phyloP scores from a whole-genome alignment of 768 basidiomycete species.

The Roridomyces roridus region DNA sequence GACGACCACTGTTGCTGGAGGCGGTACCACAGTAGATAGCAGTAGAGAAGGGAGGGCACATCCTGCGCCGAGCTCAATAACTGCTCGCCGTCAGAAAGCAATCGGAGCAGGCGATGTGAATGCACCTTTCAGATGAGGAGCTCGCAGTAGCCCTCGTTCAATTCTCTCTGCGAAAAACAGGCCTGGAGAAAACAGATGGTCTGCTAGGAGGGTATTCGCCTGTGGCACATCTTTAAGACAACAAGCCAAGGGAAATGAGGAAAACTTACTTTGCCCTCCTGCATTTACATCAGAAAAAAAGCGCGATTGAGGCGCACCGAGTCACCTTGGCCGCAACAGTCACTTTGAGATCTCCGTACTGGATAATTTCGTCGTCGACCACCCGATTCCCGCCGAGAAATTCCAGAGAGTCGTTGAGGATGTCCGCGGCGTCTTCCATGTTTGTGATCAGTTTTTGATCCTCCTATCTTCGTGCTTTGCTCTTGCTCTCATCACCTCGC shows the following conservation, averaged over 20 bases:
- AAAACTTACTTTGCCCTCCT: conserved; percentile 65
- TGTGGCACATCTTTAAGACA: conserved; percentile 28
- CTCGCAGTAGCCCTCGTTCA: conserved; percentile 57
- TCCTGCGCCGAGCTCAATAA: conserved; percentile 77
- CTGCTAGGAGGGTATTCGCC: conserved; percentile 76
- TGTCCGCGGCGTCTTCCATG: conserved; percentile 49
- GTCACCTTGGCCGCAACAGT: conserved; percentile 66
- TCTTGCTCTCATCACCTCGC: too few relatives aligned
- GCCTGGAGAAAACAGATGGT: conserved; percentile 75
- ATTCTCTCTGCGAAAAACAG: conserved; percentile 71
- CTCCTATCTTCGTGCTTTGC: too few relatives aligned
- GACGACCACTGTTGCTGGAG: conserved; percentile 60
- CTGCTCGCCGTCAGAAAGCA: conserved; percentile 35
- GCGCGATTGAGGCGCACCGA: background rate
- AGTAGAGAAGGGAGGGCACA: conserved; percentile 72
- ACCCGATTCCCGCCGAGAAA: conserved; percentile 55
- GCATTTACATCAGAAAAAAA: conserved; percentile 3
- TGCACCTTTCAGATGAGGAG: conserved; percentile 49
- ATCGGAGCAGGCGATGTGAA: background rate
- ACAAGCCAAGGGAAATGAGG: background rate
- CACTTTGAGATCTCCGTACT: conserved; percentile 60
- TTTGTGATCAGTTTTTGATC: too few relatives aligned
- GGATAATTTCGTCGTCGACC: conserved; percentile 49
- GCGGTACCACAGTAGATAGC: conserved; percentile 46
- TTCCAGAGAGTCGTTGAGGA: conserved; percentile 56